These are phyloP conservation scores for Hypericum perforatum DNA, from an alignment of 345 rosid species.

Conservation along the genomic window DNA sequence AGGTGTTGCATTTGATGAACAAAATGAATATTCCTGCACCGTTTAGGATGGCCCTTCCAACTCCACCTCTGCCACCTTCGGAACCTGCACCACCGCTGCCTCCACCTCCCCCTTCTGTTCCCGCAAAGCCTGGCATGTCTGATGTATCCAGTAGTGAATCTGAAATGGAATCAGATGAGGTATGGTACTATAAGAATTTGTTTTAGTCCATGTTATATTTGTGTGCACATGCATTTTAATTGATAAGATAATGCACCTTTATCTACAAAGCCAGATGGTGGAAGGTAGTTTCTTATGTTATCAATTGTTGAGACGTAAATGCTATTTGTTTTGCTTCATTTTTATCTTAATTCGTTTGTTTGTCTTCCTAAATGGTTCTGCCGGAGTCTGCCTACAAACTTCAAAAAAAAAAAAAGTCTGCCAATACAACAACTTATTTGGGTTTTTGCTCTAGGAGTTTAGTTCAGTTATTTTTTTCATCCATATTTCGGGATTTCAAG, in stretches of 20 bases:
- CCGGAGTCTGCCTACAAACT: no score
- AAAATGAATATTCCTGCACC: slow-evolving; percentile 99
- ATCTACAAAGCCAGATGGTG: no score
- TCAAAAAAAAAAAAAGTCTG: no score
- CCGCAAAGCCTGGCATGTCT: slow-evolving; percentile 27
- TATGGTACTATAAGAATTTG: slow-evolving; percentile 5
- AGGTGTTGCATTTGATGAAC: slow-evolving; percentile 98
- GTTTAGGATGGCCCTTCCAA: slow-evolving; percentile 83
- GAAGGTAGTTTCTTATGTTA: no score
- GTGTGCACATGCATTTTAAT: neutral
- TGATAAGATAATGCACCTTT: neutral
- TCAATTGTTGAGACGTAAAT: no score
- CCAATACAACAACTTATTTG: no score
- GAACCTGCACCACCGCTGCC: slow-evolving; percentile 30
- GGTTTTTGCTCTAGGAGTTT: no score
- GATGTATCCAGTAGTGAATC: slow-evolving; percentile 74
- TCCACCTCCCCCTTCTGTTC: slow-evolving; percentile 26
- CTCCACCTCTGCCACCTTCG: slow-evolving; percentile 77
- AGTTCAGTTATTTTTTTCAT: no score
- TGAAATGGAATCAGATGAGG: slow-evolving; percentile 90
- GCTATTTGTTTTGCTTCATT: no score
- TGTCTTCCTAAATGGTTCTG: no score
- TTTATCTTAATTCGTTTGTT: no score
- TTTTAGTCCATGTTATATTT: neutral
- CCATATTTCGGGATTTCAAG: no score